Evolutionary conservation across 257 asterid genomes (phyloP).

Genomic region (Solanum corneliomulleri): DNA sequence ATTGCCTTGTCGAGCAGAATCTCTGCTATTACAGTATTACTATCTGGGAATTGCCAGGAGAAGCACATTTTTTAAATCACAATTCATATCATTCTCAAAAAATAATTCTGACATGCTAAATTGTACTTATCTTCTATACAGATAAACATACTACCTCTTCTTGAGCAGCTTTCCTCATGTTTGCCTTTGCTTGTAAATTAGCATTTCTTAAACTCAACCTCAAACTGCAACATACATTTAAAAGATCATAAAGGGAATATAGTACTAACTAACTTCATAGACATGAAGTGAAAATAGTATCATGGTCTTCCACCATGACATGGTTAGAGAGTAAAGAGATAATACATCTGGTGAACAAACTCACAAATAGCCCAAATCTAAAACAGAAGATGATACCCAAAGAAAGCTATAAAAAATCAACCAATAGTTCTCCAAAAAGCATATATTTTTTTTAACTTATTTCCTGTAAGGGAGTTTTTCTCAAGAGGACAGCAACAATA

Average conservation of each 20-base stretch:
- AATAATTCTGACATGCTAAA: background rate
- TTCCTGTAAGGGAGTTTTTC: background rate
- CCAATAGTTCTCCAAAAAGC: background rate
- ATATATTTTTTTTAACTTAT: background rate
- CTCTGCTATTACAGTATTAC: constrained; percentile 23
- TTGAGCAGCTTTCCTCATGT: constrained; percentile 71
- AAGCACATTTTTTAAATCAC: constrained; percentile 8
- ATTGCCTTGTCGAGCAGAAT: constrained; percentile 58
- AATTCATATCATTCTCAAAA: too few relatives aligned
- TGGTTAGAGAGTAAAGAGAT: background rate
- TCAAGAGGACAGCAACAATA: background rate
- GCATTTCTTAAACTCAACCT: constrained; percentile 62
- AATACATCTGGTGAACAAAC: background rate
- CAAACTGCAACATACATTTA: constrained; percentile 32
- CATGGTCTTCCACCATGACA: background rate
- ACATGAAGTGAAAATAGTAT: background rate
- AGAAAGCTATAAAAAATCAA: background rate
- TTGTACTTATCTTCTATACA: background rate
- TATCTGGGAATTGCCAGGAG: constrained; percentile 72
- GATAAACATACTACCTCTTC: constrained; percentile 48
- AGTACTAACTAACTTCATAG: background rate
- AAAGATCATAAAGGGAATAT: background rate
- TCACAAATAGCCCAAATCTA: background rate
- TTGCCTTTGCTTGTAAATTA: constrained; percentile 82
- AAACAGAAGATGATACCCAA: background rate